These are phyloP conservation scores for Pisolithus tinctorius DNA, from an alignment of 768 basidiomycete species.

Conservation along the genomic window DNA sequence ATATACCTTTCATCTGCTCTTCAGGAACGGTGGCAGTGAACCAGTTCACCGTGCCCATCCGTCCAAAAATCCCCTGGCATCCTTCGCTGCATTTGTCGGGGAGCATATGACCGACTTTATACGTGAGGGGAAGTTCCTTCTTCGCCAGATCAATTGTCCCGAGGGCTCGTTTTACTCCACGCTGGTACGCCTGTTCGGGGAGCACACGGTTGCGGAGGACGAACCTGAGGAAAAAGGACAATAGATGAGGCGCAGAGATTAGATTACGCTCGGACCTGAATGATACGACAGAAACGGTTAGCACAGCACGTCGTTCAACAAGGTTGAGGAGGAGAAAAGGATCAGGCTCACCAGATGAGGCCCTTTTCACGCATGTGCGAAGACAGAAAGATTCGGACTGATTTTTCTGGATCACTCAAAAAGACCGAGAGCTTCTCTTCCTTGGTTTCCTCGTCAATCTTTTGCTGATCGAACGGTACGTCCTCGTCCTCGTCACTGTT, in stretches of 20 bases:
- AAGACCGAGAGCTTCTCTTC: conserved; percentile 46
- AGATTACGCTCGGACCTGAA: conserved; percentile 44
- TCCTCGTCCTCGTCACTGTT: conserved; percentile 29
- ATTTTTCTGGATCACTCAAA: conserved; percentile 52
- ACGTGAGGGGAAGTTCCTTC: conserved; percentile 38
- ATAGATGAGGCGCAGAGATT: conserved; percentile 42
- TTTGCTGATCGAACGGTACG: conserved; percentile 31
- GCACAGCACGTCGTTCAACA: not conserved
- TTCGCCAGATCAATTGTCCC: conserved; percentile 34
- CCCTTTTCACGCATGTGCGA: conserved; percentile 64
- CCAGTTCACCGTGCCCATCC: conserved; percentile 36
- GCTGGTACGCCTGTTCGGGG: conserved; percentile 40
- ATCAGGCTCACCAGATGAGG: conserved; percentile 51
- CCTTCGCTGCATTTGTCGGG: conserved; percentile 44
- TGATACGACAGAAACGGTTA: not conserved
- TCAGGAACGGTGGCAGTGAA: conserved; percentile 6
- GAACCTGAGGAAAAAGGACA: conserved; percentile 56
- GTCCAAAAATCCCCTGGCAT: conserved; percentile 45
- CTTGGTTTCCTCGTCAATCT: conserved; percentile 26
- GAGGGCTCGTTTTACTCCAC: conserved; percentile 40
- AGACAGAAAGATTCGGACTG: conserved; percentile 60
- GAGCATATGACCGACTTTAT: conserved; percentile 31
- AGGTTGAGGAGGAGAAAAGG: not conserved
- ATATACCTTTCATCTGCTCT: conserved; percentile 3
- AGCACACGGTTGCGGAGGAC: conserved; percentile 51